Conservation (phyloP, 257 asterid species). For the Verbascum thapsus region DNA sequence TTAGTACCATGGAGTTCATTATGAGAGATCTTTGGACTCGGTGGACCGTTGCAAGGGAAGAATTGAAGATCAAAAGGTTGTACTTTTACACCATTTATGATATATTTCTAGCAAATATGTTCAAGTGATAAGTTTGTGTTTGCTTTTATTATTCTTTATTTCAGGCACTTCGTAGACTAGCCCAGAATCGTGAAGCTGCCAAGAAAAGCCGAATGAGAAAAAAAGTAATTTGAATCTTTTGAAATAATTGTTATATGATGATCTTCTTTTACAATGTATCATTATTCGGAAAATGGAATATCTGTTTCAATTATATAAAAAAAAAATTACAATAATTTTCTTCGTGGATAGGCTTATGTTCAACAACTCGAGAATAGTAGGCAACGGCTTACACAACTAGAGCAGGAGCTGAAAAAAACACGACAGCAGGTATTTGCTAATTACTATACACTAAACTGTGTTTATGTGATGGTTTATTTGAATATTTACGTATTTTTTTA, state of each 20-base stretch:
- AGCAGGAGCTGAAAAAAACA: slow-evolving; percentile 77
- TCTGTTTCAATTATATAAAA: too few relatives aligned
- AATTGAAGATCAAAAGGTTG: slow-evolving; percentile 56
- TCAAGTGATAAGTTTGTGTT: neutral
- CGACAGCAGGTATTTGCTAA: slow-evolving; percentile 72
- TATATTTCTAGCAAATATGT: too few relatives aligned
- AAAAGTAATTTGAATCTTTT: slow-evolving; percentile 50
- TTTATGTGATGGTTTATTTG: neutral
- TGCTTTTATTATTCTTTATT: slow-evolving; percentile 17
- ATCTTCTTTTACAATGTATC: neutral
- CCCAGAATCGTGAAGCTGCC: slow-evolving; percentile 99
- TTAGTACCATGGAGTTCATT: slow-evolving; percentile 42
- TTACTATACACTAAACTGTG: neutral
- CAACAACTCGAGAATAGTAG: slow-evolving; percentile 91
- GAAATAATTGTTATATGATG: neutral
- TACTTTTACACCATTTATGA: neutral
- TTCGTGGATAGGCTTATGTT: slow-evolving; percentile 69
- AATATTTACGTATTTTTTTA: neutral
- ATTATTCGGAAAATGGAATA: neutral
- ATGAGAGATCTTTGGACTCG: slow-evolving; percentile 44
- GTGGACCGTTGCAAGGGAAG: slow-evolving; percentile 38
- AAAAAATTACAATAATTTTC: too few relatives aligned
- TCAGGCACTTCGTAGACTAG: slow-evolving; percentile 83
- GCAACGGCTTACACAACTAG: slow-evolving; percentile 70
- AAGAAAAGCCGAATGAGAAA: slow-evolving; percentile 90